phyloP scores from a whole-genome alignment of 129 eudicot genomes.

The Pseudognaphalium luteoalbum region DNA sequence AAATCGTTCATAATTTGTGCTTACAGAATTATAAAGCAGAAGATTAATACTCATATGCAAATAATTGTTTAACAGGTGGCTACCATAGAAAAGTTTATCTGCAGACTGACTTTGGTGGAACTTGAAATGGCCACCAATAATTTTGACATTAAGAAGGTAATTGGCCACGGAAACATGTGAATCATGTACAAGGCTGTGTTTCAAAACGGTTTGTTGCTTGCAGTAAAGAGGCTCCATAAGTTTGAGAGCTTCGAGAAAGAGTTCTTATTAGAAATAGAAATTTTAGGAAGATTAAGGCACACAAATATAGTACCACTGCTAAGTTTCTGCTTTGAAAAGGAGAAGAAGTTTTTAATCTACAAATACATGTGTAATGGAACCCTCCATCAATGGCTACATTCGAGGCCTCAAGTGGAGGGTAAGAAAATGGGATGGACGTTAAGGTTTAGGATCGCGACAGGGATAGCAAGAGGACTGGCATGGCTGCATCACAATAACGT shows the following conservation, averaged over 20 bases:
- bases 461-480: slow-evolving; percentile 56
- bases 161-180: slow-evolving; percentile 45
- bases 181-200: slow-evolving; percentile 45
- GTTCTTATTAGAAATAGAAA: slow-evolving; percentile 42
- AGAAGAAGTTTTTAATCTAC: slow-evolving; percentile 49
- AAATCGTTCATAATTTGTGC: no score
- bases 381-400: slow-evolving; percentile 47
- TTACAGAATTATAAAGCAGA: background rate
- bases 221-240: slow-evolving; percentile 47
- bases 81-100: slow-evolving; percentile 36
- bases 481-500: slow-evolving; percentile 57
- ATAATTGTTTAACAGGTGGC: slow-evolving; percentile 31
- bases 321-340: slow-evolving; percentile 45
- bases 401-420: slow-evolving; percentile 19
- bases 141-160: slow-evolving; percentile 34
- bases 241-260: slow-evolving; percentile 43
- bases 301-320: slow-evolving; percentile 46
- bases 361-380: slow-evolving; percentile 56
- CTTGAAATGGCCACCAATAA: slow-evolving; percentile 41
- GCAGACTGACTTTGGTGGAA: slow-evolving; percentile 36
- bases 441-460: slow-evolving; percentile 51
- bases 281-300: slow-evolving; percentile 45
- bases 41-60: background rate
- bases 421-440: slow-evolving; percentile 42
- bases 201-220: slow-evolving; percentile 29